Evolutionary conservation across 2,329 filamentous ascomycete genomes (phyloP), one percentile per base, ranked within the genome.

Genomic region (Alternaria sp.): DNA sequence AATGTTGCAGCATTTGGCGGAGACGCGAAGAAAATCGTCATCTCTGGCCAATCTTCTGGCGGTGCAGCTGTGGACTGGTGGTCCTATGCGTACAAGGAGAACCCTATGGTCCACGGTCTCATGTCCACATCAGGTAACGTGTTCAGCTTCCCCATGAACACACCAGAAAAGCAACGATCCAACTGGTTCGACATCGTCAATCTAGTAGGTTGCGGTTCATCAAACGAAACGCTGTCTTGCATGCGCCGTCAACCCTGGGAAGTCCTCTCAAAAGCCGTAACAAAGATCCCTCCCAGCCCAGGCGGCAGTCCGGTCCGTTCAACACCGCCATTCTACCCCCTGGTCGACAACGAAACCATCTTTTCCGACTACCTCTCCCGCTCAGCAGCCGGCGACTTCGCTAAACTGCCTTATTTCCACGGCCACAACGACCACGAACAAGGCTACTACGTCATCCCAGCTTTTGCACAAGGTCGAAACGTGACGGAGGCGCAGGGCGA

Each of bases 1-100:
- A 86, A 87, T 69, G 84, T 87, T 23, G 80, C 70, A 9, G 73
- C 75, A 1, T 88, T 88, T 65, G 85, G 85, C 17, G 86, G 86
- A 15, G 83, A 86, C 62, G 57, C 67, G 8, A 62, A 64, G 9
- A 64, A 62, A 13, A 84, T 86, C 64, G 80, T 80, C 0, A 76
- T 85, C 17, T 83, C 82, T 70, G 85, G 85, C 12, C 81, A 85
- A 71, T 84, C 83, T 30, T 83, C 85, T 4, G 84, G 85, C 9
- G 64, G 65, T 11, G 64, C 77, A 4, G 69, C 79, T 1, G 81
- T 82, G 0, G 83, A 86, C 64, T 83, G 81, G 71, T 84, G 81
- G 77, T 76, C 81, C 0, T 86, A 84, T 57, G 81, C 84, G 0
- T 85, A 82, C 57, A 61, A 57, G 4, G 50, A 80, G 0, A 79